A percentile compares a stretch with the other conserved stretches of the same genome.
Conservation (phyloP, 1,284 basidiomycete species). For the Trametes versicolor region DNA sequence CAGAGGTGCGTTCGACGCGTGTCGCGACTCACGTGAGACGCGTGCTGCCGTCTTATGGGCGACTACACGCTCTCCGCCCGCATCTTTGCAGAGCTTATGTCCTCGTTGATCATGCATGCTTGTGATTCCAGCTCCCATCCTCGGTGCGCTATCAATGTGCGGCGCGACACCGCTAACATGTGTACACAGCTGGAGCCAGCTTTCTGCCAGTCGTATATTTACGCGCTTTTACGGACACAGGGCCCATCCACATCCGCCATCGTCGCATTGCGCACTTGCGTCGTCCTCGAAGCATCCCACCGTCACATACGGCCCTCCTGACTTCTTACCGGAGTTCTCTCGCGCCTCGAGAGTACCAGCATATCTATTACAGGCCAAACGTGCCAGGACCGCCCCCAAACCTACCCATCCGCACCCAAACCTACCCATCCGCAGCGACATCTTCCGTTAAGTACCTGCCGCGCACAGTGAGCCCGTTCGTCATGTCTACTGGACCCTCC, state of each 20-base stretch:
- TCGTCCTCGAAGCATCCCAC: constrained; percentile 30
- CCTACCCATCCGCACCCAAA: constrained; percentile 40
- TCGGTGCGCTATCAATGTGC: constrained; percentile 33
- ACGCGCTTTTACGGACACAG: constrained; percentile 17
- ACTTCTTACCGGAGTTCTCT: constrained; percentile 17
- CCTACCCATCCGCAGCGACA: constrained; percentile 38
- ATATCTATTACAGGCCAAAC: constrained; percentile 33
- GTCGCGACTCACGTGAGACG: constrained; percentile 39
- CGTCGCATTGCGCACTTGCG: constrained; percentile 35
- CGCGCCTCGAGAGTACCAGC: constrained; percentile 28
- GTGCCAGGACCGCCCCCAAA: constrained; percentile 34
- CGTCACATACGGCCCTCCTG: constrained; percentile 25
- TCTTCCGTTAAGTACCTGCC: constrained; percentile 41
- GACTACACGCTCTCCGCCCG: constrained; percentile 28
- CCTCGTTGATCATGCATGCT: constrained; percentile 46
- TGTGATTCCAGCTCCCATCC: constrained; percentile 29
- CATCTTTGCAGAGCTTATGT: constrained; percentile 27
- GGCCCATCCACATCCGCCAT: constrained; percentile 17
- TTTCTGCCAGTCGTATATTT: constrained; percentile 31
- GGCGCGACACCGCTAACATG: constrained; percentile 26
- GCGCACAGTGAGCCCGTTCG: constrained; percentile 15
- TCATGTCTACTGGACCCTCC: constrained; percentile 44
- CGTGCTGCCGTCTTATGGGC: constrained; percentile 43
- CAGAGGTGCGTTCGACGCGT: constrained; percentile 36
- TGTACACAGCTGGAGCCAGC: constrained; percentile 15